Percentiles rank a stretch among this genome's conserved stretches.
phyloP scores from a whole-genome alignment of 306 rosid species.

The Dryas alaskensis region DNA sequence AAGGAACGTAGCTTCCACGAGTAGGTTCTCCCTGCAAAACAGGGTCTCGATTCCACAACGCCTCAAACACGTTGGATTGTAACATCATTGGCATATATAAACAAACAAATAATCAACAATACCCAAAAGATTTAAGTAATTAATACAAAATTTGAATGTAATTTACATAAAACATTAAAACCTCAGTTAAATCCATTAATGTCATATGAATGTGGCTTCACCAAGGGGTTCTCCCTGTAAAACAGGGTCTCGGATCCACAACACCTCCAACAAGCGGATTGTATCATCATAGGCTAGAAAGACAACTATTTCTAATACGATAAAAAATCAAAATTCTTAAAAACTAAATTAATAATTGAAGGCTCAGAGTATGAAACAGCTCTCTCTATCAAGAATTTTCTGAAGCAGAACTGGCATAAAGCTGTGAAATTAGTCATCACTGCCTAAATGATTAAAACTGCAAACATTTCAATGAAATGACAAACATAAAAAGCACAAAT shows the following conservation, averaged over 20 bases:
- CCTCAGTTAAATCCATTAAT: constrained; percentile 47
- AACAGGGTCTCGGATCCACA: constrained; percentile 59
- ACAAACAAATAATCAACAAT: neutral
- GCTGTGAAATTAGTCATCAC: constrained; percentile 66
- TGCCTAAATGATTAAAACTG: constrained; percentile 10
- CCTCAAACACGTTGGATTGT: constrained; percentile 55
- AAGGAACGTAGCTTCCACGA: constrained; percentile 36
- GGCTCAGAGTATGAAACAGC: constrained; percentile 79
- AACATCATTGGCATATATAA: constrained; percentile 23
- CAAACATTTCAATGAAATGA: neutral
- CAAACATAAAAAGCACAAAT: neutral
- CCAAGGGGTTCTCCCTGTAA: constrained; percentile 82
- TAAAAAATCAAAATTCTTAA: fast-evolving
- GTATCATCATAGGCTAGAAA: constrained; percentile 35
- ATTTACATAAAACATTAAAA: neutral
- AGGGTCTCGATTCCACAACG: constrained; percentile 38
- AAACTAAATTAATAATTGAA: fast-evolving
- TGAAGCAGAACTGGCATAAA: constrained; percentile 99
- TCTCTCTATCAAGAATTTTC: constrained; percentile 70
- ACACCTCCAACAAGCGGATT: constrained; percentile 52
- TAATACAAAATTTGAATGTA: neutral
- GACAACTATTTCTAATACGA: no score
- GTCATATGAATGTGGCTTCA: constrained; percentile 51
- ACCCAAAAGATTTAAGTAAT: neutral
- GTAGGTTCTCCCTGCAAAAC: constrained; percentile 44